Evolutionary conservation across 1,284 basidiomycete species (phyloP).

Genomic region (Lentinula novae-zelandiae): DNA sequence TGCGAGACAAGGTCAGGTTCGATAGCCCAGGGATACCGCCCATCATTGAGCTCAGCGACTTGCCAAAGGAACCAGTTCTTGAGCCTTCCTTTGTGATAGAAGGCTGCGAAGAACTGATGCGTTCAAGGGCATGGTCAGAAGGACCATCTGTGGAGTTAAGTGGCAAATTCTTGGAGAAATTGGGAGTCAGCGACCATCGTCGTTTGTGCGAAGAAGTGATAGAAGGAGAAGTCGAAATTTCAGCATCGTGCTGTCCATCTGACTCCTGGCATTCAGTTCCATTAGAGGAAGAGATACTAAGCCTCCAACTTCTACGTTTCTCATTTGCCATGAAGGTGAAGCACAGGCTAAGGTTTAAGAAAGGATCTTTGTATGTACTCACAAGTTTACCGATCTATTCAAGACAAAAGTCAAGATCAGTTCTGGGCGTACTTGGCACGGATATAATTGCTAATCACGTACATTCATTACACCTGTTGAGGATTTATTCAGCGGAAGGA

Average conservation of each 20-base stretch:
- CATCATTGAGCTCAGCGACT: conserved; percentile 68
- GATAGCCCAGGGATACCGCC: conserved; percentile 48
- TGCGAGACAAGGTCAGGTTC: conserved; percentile 50
- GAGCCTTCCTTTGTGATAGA: conserved; percentile 28
- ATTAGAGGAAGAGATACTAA: not conserved
- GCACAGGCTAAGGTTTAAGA: not conserved
- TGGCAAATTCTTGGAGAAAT: not conserved
- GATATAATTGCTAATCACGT: not conserved
- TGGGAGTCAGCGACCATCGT: conserved; percentile 21
- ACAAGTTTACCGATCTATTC: conserved; percentile 1
- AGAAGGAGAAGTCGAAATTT: conserved; percentile 14
- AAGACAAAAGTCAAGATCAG: not conserved
- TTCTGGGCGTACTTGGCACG: conserved; percentile 4
- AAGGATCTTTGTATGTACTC: not conserved
- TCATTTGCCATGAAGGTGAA: not conserved
- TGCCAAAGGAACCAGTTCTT: conserved; percentile 44
- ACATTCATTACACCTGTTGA: not conserved
- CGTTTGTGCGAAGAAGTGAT: conserved; percentile 27
- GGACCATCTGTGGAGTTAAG: not conserved
- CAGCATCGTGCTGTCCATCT: not conserved
- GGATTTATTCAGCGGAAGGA: not conserved
- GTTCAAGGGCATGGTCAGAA: conserved; percentile 39
- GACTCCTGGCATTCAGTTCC: not conserved
- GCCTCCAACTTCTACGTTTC: conserved; percentile 4
- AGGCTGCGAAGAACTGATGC: conserved; percentile 40